Evolutionary conservation across 176 grass and related monocot genomes (phyloP), one percentile per base, ranked within the genome.

Genomic region (Elaeis guineensis): DNA sequence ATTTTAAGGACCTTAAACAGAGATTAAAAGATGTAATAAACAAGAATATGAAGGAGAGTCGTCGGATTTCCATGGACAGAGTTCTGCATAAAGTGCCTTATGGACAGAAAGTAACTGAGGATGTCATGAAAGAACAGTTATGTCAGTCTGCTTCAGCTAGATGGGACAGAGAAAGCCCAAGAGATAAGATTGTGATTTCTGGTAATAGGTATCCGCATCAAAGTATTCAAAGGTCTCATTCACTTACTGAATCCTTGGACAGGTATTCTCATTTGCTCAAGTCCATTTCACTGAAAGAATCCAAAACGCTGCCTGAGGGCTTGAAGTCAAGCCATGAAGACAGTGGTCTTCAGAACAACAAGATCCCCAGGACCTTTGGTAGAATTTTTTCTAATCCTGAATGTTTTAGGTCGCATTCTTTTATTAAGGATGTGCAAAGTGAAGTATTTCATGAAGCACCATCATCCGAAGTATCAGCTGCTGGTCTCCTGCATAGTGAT

Each of bases 11-110:
- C 18, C 57, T 52, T 28, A 39, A 53, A 54, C 25, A 72, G 16
- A 54, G 25, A 21, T 21, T 72, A 59, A 11, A 24, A 21, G 57
- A 54, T 54, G 11, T 62, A 63, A 39, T 62, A n/a, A 52, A 22
- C 59, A 65, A 64, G 60, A 73, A 50, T 20, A 51, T 30, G 57
- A 98, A 89, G 77, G 82, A 59, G 61, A 76, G 80, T 67, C 88
- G 67, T 48, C 84, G 85, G 63, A 99, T 99, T 61, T 85, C 85
- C 61, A 93, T 89, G 85, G 88, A 99, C 65, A 76, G 88, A 6
- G 3, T 99, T 49, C 74, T 99, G 63, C 88, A 99, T 32, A 99
- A 83, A 71, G 68, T 99, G 12, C 94, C 94, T 21, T 93, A 99
- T 66, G 94, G 94, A 28, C 69, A 77, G 66, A 93, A 81, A 44